A percentile compares a stretch with the other conserved stretches of the same genome.
Conservation (phyloP, 768 basidiomycete genomes). For the Rhodotorula kratochvilovae region DNA sequence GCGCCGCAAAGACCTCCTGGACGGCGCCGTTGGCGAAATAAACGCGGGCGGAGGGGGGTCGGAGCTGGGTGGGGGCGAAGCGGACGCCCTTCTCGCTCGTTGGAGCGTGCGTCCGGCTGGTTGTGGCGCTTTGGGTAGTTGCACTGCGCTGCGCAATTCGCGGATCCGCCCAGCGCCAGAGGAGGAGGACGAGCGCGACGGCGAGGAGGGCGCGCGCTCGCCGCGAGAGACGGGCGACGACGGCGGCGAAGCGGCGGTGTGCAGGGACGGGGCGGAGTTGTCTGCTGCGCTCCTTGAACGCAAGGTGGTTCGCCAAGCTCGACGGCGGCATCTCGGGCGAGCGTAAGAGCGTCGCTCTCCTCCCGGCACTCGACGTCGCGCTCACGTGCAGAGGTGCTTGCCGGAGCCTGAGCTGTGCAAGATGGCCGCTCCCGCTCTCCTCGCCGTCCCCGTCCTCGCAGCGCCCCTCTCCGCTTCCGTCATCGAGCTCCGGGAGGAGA, state of each 20-base stretch:
- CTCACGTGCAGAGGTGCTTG: too few relatives aligned
- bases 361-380: too few relatives aligned
- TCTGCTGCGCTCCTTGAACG: too few relatives aligned
- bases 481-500: too few relatives aligned
- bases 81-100: neutral
- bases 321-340: conserved; percentile 2
- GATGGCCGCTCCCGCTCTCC: too few relatives aligned
- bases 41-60: conserved; percentile 5
- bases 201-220: conserved; percentile 8
- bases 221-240: neutral
- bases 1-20: conserved; percentile 1
- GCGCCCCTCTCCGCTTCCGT: too few relatives aligned
- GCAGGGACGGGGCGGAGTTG: neutral
- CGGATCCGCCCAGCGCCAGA: neutral
- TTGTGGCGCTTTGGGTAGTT: too few relatives aligned
- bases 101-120: too few relatives aligned
- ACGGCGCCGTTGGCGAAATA: conserved; percentile 1
- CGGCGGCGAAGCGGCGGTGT: neutral
- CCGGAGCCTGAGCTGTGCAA: too few relatives aligned
- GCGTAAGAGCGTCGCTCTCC: too few relatives aligned
- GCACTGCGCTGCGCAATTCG: neutral
- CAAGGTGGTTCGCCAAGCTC: neutral
- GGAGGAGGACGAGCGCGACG: conserved; percentile 1
- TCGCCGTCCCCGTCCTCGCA: too few relatives aligned
- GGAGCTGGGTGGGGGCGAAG: neutral